Evolutionary conservation across 495 filamentous ascomycete species (phyloP), one percentile per base, ranked within the genome.

Genomic region (Jackrogersella minutella): DNA sequence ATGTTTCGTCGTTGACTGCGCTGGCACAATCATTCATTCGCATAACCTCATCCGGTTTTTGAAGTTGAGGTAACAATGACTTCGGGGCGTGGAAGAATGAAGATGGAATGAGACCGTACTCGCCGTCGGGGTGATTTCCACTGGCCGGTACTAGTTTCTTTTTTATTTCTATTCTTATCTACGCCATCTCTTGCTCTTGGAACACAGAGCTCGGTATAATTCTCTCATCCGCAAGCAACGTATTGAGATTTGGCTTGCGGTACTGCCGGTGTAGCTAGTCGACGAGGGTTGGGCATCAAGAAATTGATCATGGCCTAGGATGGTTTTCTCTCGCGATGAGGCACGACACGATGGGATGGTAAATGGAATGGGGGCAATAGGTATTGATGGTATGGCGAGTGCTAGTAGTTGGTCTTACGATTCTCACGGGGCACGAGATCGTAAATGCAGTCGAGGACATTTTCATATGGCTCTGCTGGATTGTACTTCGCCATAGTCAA

Each of bases 121-220:
- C 66, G 66, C 66, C 66, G 43, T 26, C 50, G 37, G 66, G 66
- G 66, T 69, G 66, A 69, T 69, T 41, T 69, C 66, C 60, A 51
- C 39, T 56, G 66, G 66, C 66, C 55, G 49, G 66, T 69, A 64
- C 47, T 37, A 13, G 55, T 59, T 64, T 57, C 54, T 49, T 50
- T 49, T 50, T 52, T 4, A 43, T 16, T 51, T 59, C 34, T 0
- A 26, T 64, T 60, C 5, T n/a, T n/a, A n/a, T n/a, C n/a, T 40
- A 16, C 60, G 31, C 13, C 13, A 1, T 39, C 46, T 39, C 46
- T 58, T 51, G 66, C 66, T 69, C 66, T 69, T 69, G 66, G 56
- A 59, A 69, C 8, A 68, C 5, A 69, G 66, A 64, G 66, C 60
- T 64, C 28, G 34, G 33, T 2, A n/a, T n/a, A 24, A 10, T 24